phyloP scores from a whole-genome alignment of 2,329 filamentous ascomycete genomes.

The Sarocladiaceae sp. region DNA sequence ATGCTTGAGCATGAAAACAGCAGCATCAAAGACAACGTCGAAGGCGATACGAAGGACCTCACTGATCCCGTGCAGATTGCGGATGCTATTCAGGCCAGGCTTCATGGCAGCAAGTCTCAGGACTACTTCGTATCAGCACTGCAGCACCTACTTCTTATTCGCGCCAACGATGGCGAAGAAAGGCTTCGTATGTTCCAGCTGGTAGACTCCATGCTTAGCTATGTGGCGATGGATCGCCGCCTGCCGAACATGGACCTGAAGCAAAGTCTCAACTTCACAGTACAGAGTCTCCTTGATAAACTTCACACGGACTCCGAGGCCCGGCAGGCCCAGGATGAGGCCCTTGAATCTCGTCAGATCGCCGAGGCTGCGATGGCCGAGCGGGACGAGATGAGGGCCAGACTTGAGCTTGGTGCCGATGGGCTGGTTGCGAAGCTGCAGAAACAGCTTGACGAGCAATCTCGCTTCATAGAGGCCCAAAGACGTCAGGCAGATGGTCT shows the following conservation, averaged over 20 bases:
- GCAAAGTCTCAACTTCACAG: conserved; percentile 95
- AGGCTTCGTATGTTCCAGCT: conserved; percentile 93
- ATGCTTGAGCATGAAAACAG: conserved; percentile 87
- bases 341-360: conserved; percentile 83
- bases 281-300: conserved; percentile 91
- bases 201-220: conserved; percentile 97
- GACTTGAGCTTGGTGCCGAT: conserved; percentile 87
- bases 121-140: conserved; percentile 96
- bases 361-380: conserved; percentile 95
- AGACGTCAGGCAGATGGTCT: conserved; percentile 79
- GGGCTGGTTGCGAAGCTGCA: conserved; percentile 90
- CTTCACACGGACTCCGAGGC: conserved; percentile 96
- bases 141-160: conserved; percentile 90
- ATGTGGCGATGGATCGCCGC: conserved; percentile 95
- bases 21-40: conserved; percentile 83
- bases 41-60: conserved; percentile 85
- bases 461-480: conserved; percentile 85
- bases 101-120: conserved; percentile 78
- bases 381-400: conserved; percentile 87
- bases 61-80: conserved; percentile 91
- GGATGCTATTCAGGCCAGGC: conserved; percentile 83
- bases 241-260: conserved; percentile 97
- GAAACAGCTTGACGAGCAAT: conserved; percentile 89
- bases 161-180: conserved; percentile 89
- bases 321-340: conserved; percentile 85